A percentile compares a stretch with the other conserved stretches of the same genome.
These are phyloP conservation scores for Metschnikowia bowlesiae DNA, from an alignment of 805 yeast genomes.

Conservation along the genomic window DNA sequence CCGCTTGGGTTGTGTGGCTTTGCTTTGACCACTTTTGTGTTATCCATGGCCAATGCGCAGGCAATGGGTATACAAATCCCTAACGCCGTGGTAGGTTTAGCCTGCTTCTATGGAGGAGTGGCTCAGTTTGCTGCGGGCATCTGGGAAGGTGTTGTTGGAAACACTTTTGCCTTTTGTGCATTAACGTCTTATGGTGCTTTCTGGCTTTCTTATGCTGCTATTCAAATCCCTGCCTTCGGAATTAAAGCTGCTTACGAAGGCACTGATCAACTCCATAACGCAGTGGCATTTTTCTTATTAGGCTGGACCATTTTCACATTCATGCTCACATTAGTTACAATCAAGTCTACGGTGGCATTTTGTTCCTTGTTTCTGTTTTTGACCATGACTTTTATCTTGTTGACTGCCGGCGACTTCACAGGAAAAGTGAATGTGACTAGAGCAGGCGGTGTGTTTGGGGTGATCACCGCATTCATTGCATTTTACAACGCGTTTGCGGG, in stretches of 20 bases:
- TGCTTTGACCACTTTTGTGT: constrained; percentile 18
- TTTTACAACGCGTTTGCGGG: constrained; percentile 42
- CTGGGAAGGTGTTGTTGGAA: constrained; percentile 19
- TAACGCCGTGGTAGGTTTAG: constrained; percentile 16
- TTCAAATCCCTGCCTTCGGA: constrained; percentile 56
- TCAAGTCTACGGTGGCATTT: constrained; percentile 38
- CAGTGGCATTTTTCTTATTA: constrained; percentile 33
- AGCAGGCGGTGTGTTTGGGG: constrained; percentile 42
- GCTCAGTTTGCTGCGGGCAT: constrained; percentile 19
- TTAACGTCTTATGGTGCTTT: constrained; percentile 49
- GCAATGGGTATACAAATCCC: constrained; percentile 18
- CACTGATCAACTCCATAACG: constrained; percentile 26
- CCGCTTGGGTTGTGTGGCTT: constrained; percentile 20
- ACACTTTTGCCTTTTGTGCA: constrained; percentile 18
- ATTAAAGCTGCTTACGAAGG: constrained; percentile 44
- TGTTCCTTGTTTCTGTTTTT: constrained; percentile 29
- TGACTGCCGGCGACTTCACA: constrained; percentile 33
- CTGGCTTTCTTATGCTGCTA: constrained; percentile 64
- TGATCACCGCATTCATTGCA: constrained; percentile 36
- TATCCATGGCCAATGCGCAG: constrained; percentile 18
- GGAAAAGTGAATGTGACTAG: constrained; percentile 24
- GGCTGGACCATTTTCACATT: constrained; percentile 42
- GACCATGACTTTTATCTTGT: constrained; percentile 31
- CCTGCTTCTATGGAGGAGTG: constrained; percentile 18
- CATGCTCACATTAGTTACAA: constrained; percentile 30